Percentiles rank a stretch among this genome's conserved stretches.
phyloP scores from a whole-genome alignment of 2,329 filamentous ascomycete genomes.

The Fusarium papillatum region DNA sequence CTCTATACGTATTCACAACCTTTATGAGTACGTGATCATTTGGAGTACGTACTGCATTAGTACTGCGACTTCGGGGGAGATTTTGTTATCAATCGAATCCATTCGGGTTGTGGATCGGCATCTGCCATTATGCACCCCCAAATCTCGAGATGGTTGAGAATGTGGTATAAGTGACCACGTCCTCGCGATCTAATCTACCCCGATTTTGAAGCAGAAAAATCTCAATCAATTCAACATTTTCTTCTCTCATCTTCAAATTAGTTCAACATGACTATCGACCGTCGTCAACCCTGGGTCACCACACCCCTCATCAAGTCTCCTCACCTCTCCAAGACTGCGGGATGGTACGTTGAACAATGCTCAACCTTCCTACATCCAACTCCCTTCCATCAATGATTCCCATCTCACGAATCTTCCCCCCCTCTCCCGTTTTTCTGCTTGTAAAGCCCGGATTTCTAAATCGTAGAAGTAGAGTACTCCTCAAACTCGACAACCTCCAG shows the following conservation, averaged over 20 bases:
- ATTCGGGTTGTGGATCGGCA: not conserved
- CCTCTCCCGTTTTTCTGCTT: not conserved
- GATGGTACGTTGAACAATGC: conserved; percentile 66
- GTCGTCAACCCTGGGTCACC: conserved; percentile 31
- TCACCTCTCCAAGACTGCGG: conserved; percentile 73
- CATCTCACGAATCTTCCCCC: not conserved
- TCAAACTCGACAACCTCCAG: conserved; percentile 87
- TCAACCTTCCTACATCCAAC: not conserved
- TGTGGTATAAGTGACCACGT: not conserved
- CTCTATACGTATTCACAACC: not conserved
- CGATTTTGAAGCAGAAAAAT: not conserved
- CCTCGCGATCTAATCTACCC: not conserved
- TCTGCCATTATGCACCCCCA: not conserved
- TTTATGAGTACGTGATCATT: not conserved
- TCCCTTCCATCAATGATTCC: not conserved
- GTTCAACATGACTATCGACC: conserved; percentile 33
- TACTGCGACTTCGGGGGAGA: conserved; percentile 1
- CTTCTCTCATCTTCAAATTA: not conserved
- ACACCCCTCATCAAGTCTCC: conserved; percentile 35
- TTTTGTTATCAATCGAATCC: conserved; percentile 14
- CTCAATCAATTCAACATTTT: not conserved
- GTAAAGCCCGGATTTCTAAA: conserved; percentile 30
- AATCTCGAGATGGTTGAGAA: not conserved
- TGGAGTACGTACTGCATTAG: conserved; percentile 1
- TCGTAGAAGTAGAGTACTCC: conserved; percentile 74